Evolutionary conservation across 768 basidiomycete species (phyloP).

Genomic region (Serendipita vermifera): DNA sequence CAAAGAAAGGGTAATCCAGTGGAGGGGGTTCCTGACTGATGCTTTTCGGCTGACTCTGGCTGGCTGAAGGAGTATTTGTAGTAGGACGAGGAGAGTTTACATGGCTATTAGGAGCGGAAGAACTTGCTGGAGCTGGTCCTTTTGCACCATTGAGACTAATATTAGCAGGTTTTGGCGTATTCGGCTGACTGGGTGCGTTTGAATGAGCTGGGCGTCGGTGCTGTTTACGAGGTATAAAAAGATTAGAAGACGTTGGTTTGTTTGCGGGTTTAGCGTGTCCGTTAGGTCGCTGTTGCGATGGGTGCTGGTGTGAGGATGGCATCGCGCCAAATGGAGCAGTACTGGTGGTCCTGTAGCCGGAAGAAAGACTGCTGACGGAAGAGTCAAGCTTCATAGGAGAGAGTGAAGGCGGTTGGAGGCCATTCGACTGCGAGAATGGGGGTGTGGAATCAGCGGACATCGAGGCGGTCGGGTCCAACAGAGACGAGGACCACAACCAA

Average conservation of each 20-base stretch:
- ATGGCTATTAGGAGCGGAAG: not conserved
- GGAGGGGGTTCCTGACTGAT: not conserved
- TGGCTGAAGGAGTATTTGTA: not conserved
- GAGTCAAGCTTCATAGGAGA: slow-evolving; percentile 5
- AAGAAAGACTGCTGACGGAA: not conserved
- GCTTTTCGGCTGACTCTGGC: not conserved
- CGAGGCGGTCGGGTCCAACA: not conserved
- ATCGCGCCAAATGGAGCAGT: not conserved
- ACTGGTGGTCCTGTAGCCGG: not conserved
- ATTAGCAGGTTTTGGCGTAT: slow-evolving; percentile 2
- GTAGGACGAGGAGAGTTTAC: not conserved
- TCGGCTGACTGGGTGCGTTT: not conserved
- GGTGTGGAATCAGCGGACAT: no score
- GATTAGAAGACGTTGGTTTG: slow-evolving; percentile 2
- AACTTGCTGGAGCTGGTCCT: not conserved
- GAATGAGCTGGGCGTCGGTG: not conserved
- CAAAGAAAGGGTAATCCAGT: not conserved
- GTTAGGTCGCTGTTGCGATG: not conserved
- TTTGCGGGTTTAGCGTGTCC: not conserved
- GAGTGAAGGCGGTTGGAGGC: slow-evolving; percentile 3
- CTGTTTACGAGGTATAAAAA: slow-evolving; percentile 1
- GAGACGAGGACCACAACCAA: not conserved
- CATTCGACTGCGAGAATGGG: not conserved
- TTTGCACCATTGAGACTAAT: not conserved
- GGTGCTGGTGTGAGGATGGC: not conserved